Evolutionary conservation across 768 basidiomycete genomes (phyloP), one percentile per base, ranked within the genome.

Genomic region (Termitomyces eurrhizus): DNA sequence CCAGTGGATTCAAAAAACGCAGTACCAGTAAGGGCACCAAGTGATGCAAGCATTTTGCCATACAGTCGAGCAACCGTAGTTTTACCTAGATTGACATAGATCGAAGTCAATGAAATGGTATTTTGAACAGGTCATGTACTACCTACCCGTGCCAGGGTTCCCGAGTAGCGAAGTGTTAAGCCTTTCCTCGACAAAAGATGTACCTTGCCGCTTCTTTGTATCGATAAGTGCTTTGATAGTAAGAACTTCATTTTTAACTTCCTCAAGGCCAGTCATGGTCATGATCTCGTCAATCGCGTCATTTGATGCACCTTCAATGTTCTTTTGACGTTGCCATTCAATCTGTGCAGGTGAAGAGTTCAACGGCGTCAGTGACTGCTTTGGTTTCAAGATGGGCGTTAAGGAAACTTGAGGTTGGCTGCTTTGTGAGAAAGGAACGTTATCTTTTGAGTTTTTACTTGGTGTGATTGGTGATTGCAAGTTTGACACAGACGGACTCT

Each of bases 31-130:
- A 46, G 45, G 9, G 45, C 45, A 26, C 24, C 45, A 1, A 85
- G 73, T 0, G 84, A 86, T 2, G 83, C 72, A 1, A 90, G 68
- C 66, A 88, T 85, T 57, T 83, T 80, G 2, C 84, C 85, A 64
- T 88, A 90, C 1, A 41, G 29, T 3, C 54, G 41, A 32, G 54
- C 54, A 21, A 55, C 54, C 8, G 54, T 55, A 12, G 54, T 55
- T 44, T 55, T 55, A 33, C 54, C 54, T 54, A 41, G n/a, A 44
- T 44, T 21, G n/a, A n/a, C 9, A 14, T 42, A 42, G 6, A 42
- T 44, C n/a, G 2, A 44, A 44, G 42, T 44, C 42, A 44, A 4
- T 44, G 9, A 44, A 44, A 44, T 42, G 7, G 41, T n/a, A 42
- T 44, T 44, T 16, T 44, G 1, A 7, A 9, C 14, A 44, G 4